Evolutionary conservation across 2,329 filamentous ascomycete species (phyloP).

Genomic region (Sporothrix humicola): DNA sequence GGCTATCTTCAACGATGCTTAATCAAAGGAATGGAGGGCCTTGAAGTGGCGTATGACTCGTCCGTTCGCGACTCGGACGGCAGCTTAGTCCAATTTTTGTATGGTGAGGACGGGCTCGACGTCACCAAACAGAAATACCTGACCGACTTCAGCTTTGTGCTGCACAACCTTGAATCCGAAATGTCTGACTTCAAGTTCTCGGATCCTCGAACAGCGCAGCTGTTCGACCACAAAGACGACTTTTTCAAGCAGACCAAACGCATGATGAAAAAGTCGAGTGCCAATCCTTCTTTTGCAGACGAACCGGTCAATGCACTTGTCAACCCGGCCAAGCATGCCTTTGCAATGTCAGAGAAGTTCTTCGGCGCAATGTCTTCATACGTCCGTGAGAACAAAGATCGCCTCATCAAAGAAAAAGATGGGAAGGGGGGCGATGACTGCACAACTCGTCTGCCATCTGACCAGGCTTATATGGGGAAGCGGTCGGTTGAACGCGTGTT

Average conservation of each 20-base stretch:
- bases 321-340: constrained; percentile 77
- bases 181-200: constrained; percentile 74
- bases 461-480: constrained; percentile 57
- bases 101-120: constrained; percentile 94
- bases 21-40: constrained; percentile 97
- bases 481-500: constrained; percentile 84
- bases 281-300: constrained; percentile 61
- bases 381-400: constrained; percentile 74
- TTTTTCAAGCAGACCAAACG: constrained; percentile 81
- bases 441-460: constrained; percentile 30
- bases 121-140: constrained; percentile 93
- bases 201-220: constrained; percentile 54
- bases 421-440: constrained; percentile 43
- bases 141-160: constrained; percentile 85
- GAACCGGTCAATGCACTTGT: constrained; percentile 78
- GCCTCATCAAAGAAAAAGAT: constrained; percentile 60
- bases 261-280: constrained; percentile 72
- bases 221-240: constrained; percentile 61
- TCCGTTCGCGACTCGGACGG: constrained; percentile 95
- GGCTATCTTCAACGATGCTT: constrained; percentile 96
- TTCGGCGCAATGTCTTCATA: constrained; percentile 75
- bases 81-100: constrained; percentile 90
- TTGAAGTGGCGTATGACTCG: constrained; percentile 89
- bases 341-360: constrained; percentile 89
- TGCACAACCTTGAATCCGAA: constrained; percentile 83